Base-by-base conservation (phyloP, 257 asterid species). In the Voacanga thouarsii region DNA sequence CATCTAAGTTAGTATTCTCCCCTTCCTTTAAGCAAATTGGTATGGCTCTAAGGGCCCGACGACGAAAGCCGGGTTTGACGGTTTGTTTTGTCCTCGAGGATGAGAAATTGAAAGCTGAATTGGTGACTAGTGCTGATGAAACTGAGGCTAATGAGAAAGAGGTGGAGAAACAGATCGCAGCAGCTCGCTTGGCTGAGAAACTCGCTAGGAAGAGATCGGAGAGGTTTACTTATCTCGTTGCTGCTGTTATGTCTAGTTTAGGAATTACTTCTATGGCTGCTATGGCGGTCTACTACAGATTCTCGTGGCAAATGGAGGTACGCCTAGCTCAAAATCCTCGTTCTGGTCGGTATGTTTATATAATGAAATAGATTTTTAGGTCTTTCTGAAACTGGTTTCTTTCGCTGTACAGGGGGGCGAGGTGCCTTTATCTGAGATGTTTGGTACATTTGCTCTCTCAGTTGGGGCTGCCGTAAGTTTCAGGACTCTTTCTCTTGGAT, bases 261-360 rank as follows among this genome's bases (percentile, higher is more conserved):
- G 99, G 99, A 43, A 85, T 93, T 78, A 90, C 97, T 78, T 90
- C 96, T 50, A 85, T 96, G 96, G 94, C 97, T 9, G 83, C 88
- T 44, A 53, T 92, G 84, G 88, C 99, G 23, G 97, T 96, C 69
- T 96, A 94, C 64, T 94, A 84, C 68, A 87, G 99, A 78, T 94
- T 96, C 37, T 83, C 92, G 53, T 96, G 97, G 97, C 97, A 94
- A 85, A 92, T 96, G 99, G 98, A 92, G 97, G 99, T 96, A 75
- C 0, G 30, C 5, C 1, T 50, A 15, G 21, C 9, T 44, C 26
- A 18, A 30, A 24, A 28, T 47, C 33, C 26, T 30, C 3, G 6
- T 75, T 69, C 23, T 28, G 24, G 16, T 12, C 43, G n/a, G 2
- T 8, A 1, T 59, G 14, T 41, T 26, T 74, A 18, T 59, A 21